Evolutionary conservation across 108 stramenopile genomes (phyloP).

Genomic region (Fragilaria radians): DNA sequence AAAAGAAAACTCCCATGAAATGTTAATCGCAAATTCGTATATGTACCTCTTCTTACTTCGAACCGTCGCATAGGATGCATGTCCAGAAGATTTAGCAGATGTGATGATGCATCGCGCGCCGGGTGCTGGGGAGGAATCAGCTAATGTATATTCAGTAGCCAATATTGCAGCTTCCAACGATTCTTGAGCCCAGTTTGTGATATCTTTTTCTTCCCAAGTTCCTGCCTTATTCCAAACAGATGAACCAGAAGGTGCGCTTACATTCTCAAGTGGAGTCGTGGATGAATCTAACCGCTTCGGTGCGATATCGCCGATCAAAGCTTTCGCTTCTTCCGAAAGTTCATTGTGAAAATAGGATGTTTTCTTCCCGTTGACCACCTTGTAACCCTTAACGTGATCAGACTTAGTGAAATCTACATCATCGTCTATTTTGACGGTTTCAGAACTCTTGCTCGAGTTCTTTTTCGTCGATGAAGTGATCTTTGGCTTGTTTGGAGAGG

Average conservation of each 20-base stretch:
- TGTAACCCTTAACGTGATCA: conserved; percentile 90
- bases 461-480: conserved; percentile 3
- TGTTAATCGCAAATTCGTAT: conserved; percentile 73
- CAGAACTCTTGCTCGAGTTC: conserved; percentile 1
- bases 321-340: conserved; percentile 87
- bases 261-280: conserved; percentile 1
- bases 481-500: not conserved
- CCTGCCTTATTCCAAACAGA: conserved; percentile 89
- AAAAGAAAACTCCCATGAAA: conserved; percentile 46
- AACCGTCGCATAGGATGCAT: conserved; percentile 79
- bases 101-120: conserved; percentile 31
- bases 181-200: conserved; percentile 79
- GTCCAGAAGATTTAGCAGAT: conserved; percentile 56
- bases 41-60: conserved; percentile 90
- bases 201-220: conserved; percentile 91
- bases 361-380: conserved; percentile 91
- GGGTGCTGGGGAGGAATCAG: conserved; percentile 60
- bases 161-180: conserved; percentile 45
- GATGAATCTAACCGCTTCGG: conserved; percentile 75
- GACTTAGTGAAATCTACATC: conserved; percentile 57
- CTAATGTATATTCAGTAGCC: conserved; percentile 45
- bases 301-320: conserved; percentile 91
- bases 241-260: conserved; percentile 7
- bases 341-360: conserved; percentile 96
- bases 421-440: conserved; percentile 17